phyloP scores from a whole-genome alignment of 2,329 filamentous ascomycete genomes.

The Fusarium hainanense region DNA sequence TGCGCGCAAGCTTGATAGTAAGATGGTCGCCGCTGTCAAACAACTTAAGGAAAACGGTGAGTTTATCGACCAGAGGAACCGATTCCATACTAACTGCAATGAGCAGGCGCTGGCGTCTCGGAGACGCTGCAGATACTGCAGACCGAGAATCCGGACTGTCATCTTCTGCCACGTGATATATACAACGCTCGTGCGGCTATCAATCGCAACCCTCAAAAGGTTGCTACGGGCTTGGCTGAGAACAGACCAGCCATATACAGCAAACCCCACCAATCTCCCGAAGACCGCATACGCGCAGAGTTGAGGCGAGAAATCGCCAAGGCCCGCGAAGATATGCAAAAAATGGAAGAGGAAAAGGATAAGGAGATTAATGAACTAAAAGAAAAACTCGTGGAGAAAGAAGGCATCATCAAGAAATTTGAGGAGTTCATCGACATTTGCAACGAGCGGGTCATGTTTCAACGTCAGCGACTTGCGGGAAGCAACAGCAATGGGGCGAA shows the following conservation, averaged over 20 bases:
- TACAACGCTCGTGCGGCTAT: conserved; percentile 76
- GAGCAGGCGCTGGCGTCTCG: conserved; percentile 70
- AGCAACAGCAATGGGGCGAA: conserved; percentile 45
- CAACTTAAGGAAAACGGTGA: conserved; percentile 73
- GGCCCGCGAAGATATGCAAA: conserved; percentile 65
- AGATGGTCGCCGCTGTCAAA: conserved; percentile 75
- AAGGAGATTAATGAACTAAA: conserved; percentile 70
- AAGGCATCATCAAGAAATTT: conserved; percentile 70
- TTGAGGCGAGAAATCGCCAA: conserved; percentile 70
- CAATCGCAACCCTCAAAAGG: conserved; percentile 72
- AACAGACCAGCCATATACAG: conserved; percentile 73
- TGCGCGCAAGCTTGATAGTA: conserved; percentile 72
- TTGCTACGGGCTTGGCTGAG: conserved; percentile 68
- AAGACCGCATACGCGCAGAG: conserved; percentile 72
- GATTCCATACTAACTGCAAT: conserved; percentile 49
- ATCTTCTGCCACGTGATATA: conserved; percentile 72
- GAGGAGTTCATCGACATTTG: conserved; percentile 78
- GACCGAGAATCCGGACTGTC: conserved; percentile 71
- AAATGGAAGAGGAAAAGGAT: conserved; percentile 65
- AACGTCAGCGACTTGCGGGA: conserved; percentile 63
- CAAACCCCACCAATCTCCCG: conserved; percentile 71
- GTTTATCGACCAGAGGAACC: conserved; percentile 43
- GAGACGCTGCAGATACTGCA: conserved; percentile 75
- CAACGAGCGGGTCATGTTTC: conserved; percentile 73
- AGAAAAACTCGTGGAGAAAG: conserved; percentile 70